A percentile compares a stretch with the other conserved stretches of the same genome.
Evolutionary conservation across 768 basidiomycete genomes (phyloP).

Genomic region (Sporobolomyces phaffii): DNA sequence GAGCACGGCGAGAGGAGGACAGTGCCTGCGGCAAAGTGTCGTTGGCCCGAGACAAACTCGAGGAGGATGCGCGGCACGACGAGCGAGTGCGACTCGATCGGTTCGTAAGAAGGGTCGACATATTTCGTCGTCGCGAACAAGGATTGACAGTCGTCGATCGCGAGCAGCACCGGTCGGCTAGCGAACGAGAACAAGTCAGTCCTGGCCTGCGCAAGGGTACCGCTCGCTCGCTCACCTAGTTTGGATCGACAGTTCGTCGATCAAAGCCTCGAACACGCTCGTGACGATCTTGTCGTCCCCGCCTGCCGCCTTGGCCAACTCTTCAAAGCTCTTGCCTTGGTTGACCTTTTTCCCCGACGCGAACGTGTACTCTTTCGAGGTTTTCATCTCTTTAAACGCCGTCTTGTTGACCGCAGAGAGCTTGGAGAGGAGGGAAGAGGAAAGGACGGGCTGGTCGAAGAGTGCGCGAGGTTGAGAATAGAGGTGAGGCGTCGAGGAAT

Average conservation of each 20-base stretch:
- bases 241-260: constrained; percentile 32
- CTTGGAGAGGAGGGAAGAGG: constrained; percentile 18
- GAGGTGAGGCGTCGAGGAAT: constrained; percentile 34
- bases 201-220: no score
- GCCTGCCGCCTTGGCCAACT: constrained; percentile 13
- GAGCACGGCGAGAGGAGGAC: constrained; percentile 20
- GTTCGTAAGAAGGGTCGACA: constrained; percentile 33
- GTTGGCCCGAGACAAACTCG: constrained; percentile 23
- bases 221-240: constrained; percentile 11
- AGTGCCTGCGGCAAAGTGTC: constrained; percentile 12
- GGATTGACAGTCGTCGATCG: constrained; percentile 28
- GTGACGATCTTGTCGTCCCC: constrained; percentile 30
- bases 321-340: constrained; percentile 22
- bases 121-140: constrained; percentile 25
- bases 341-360: constrained; percentile 9
- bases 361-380: constrained; percentile 22
- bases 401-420: constrained; percentile 26
- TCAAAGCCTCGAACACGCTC: constrained; percentile 29
- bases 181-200: no score
- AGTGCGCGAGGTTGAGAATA: constrained; percentile 28
- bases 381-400: constrained; percentile 29
- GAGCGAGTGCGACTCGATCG: constrained; percentile 28
- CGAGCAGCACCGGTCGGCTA: constrained; percentile 33
- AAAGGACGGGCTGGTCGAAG: constrained; percentile 34
- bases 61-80: constrained; percentile 35